phyloP scores from a whole-genome alignment of 2,329 filamentous ascomycete genomes.

The Fusarium buxicola region DNA sequence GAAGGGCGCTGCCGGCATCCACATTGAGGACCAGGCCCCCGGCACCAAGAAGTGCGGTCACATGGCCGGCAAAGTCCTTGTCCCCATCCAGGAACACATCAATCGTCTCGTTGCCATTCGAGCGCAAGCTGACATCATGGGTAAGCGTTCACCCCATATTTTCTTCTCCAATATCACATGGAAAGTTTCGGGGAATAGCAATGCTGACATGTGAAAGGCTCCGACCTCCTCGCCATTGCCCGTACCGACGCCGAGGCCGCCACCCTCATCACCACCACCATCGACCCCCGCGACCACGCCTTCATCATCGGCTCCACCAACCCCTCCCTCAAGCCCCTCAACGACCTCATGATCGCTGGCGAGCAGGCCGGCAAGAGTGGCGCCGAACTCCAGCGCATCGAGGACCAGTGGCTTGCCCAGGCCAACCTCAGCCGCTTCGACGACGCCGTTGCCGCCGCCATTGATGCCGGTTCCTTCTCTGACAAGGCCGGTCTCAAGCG shows the following conservation, averaged over 20 bases:
- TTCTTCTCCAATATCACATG: constrained; percentile 34
- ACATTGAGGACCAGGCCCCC: constrained; percentile 98
- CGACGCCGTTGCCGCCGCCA: constrained; percentile 86
- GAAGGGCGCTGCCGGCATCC: constrained; percentile 95
- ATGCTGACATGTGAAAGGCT: constrained; percentile 61
- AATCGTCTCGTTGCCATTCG: constrained; percentile 97
- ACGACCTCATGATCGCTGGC: constrained; percentile 90
- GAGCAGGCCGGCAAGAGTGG: constrained; percentile 86
- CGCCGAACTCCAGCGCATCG: constrained; percentile 85
- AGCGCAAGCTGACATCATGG: constrained; percentile 99
- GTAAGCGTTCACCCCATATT: constrained; percentile 55
- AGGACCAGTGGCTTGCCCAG: constrained; percentile 86
- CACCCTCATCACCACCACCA: constrained; percentile 95
- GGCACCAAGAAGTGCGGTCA: constrained; percentile 99
- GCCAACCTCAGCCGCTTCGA: constrained; percentile 89
- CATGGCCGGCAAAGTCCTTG: constrained; percentile 98
- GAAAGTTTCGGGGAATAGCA: not conserved
- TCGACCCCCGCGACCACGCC: constrained; percentile 93
- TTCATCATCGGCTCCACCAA: constrained; percentile 95
- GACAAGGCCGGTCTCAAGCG: constrained; percentile 76
- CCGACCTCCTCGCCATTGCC: constrained; percentile 89
- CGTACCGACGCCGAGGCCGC: constrained; percentile 98
- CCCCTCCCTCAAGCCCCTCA: constrained; percentile 82
- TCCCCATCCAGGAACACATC: constrained; percentile 97
- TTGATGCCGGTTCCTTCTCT: constrained; percentile 74